Evolutionary conservation across 202 grass and related monocot genomes (phyloP).

Genomic region (Panicum hallii): DNA sequence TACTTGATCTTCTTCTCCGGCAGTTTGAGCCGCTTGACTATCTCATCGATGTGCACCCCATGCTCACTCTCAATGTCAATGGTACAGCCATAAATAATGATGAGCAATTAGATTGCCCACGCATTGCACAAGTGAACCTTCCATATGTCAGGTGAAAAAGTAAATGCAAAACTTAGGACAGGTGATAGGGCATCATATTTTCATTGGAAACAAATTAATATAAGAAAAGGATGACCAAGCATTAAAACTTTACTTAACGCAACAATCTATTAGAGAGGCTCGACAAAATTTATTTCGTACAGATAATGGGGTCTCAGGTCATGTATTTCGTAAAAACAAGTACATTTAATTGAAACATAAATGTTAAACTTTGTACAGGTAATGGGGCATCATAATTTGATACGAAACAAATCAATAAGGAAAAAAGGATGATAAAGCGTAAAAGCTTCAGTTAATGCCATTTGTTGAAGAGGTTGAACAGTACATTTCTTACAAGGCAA

Average conservation of each 20-base stretch:
- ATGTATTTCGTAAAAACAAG: neutral
- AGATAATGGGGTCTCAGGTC: neutral
- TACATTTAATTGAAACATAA: neutral
- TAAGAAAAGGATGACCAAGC: neutral
- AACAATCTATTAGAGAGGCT: neutral
- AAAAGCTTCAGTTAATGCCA: neutral
- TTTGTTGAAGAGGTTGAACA: neutral
- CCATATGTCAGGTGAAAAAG: neutral
- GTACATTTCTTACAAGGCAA: slow-evolving; percentile 17
- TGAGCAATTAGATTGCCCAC: neutral
- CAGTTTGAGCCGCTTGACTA: slow-evolving; percentile 61
- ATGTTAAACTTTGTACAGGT: neutral
- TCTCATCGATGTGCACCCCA: slow-evolving; percentile 86
- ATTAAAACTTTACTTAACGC: neutral
- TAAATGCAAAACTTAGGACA: neutral
- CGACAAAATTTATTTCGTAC: neutral
- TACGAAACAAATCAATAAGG: neutral
- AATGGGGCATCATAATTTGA: neutral
- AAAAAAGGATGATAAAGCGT: neutral
- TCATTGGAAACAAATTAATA: neutral
- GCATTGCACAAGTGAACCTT: neutral
- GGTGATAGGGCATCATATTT: neutral
- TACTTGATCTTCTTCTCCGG: slow-evolving; percentile 61
- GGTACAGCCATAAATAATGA: neutral
- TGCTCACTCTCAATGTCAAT: slow-evolving; percentile 70